phyloP scores from a whole-genome alignment of 306 rosid species.

The Prinsepia uniflora region DNA sequence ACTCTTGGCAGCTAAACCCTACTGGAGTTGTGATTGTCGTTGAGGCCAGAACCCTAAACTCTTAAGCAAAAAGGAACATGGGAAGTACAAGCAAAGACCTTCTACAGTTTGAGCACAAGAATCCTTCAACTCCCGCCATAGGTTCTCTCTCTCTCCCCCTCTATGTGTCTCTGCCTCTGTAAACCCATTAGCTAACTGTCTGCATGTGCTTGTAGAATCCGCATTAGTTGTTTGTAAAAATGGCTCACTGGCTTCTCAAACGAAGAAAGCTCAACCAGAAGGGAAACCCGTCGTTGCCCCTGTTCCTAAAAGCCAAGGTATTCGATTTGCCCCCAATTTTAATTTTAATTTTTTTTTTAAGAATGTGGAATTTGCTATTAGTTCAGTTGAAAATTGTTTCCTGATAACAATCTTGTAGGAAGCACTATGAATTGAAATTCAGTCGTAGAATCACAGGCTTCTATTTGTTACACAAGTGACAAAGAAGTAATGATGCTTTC shows the following conservation, averaged over 20 bases:
- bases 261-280: constrained; percentile 32
- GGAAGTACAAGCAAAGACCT: constrained; percentile 69
- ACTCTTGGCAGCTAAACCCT: too few relatives aligned
- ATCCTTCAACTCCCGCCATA: constrained; percentile 39
- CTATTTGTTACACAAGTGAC: too few relatives aligned
- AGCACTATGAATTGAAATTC: too few relatives aligned
- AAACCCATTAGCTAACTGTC: background rate
- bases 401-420: background rate
- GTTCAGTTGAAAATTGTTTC: background rate
- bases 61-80: constrained; percentile 29
- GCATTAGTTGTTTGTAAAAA: constrained; percentile 43
- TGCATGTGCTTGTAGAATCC: constrained; percentile 41
- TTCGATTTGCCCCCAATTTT: background rate
- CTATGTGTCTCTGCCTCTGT: background rate
- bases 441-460: too few relatives aligned
- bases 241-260: background rate
- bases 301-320: constrained; percentile 55
- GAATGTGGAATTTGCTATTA: background rate
- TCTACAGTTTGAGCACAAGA: constrained; percentile 52
- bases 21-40: too few relatives aligned
- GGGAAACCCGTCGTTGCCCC: constrained; percentile 40
- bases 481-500: too few relatives aligned
- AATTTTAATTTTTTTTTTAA: background rate
- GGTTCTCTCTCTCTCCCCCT: constrained; percentile 29
- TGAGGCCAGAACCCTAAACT: background rate